Conservation (phyloP, 73 alveolate genomes). For the Tetrahymena malaccensis region DNA sequence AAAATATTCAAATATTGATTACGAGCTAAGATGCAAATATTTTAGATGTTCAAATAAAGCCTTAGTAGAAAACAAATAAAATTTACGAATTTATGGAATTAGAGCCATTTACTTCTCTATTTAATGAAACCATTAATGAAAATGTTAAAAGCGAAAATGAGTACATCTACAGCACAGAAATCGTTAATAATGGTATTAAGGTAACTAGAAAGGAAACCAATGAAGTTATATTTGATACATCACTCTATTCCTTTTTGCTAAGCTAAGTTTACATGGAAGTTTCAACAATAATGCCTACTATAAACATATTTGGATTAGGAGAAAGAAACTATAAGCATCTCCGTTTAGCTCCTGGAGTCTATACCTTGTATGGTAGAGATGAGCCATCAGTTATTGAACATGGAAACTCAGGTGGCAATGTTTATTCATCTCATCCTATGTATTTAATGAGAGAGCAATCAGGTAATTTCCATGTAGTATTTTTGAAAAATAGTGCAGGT, state of each 20-base stretch:
- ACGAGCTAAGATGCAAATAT: background rate
- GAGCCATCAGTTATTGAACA: conserved; percentile 75
- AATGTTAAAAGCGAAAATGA: background rate
- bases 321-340: conserved; percentile 76
- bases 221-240: background rate
- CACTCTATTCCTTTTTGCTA: background rate
- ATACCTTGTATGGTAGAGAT: conserved; percentile 84
- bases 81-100: background rate
- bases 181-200: background rate
- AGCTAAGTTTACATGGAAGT: conserved; percentile 1
- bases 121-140: background rate
- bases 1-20: background rate
- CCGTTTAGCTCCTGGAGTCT: conserved; percentile 70
- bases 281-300: conserved; percentile 6
- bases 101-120: background rate
- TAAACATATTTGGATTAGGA: conserved; percentile 80
- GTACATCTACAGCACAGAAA: background rate
- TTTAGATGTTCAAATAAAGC: background rate
- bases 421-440: conserved; percentile 90
- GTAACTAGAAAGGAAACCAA: background rate
- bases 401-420: conserved; percentile 82
- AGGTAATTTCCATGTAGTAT: conserved; percentile 22
- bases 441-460: conserved; percentile 57
- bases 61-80: background rate
- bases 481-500: conserved; percentile 11